These are phyloP conservation scores for Botryotinia convoluta DNA, from an alignment of 2,329 filamentous ascomycete species.

Conservation along the genomic window DNA sequence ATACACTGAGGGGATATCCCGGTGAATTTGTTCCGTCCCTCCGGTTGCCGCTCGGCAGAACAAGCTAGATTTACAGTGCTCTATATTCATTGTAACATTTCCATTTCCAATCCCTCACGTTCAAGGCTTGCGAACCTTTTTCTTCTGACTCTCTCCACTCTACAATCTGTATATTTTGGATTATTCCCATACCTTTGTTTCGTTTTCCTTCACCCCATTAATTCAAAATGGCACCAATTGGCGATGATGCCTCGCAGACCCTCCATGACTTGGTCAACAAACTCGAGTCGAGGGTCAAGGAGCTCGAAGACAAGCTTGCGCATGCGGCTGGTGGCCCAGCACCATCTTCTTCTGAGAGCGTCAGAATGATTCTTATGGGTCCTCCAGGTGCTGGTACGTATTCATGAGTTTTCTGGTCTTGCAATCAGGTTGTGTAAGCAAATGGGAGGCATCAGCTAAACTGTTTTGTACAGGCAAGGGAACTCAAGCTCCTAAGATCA, in stretches of 20 bases:
- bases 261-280: constrained; percentile 80
- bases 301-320: constrained; percentile 72
- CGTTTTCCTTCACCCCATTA: constrained; percentile 23
- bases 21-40: constrained; percentile 15
- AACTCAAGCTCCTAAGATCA: constrained; percentile 96
- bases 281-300: constrained; percentile 82
- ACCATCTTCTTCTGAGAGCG: constrained; percentile 57
- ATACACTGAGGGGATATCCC: constrained; percentile 15
- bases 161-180: constrained; percentile 15
- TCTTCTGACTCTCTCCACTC: not conserved
- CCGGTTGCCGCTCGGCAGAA: constrained; percentile 16
- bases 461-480: constrained; percentile 73
- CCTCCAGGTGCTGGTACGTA: constrained; percentile 91
- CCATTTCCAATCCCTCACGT: not conserved
- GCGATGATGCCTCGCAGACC: constrained; percentile 74
- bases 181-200: constrained; percentile 33
- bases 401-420: constrained; percentile 8
- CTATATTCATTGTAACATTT: not conserved
- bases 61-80: constrained; percentile 5
- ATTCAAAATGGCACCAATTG: constrained; percentile 79
- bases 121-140: constrained; percentile 12
- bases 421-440: not conserved
- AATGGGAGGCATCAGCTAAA: constrained; percentile 29
- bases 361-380: constrained; percentile 97
- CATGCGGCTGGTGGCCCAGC: constrained; percentile 51